These are phyloP conservation scores for Annulohypoxylon stygium DNA, from an alignment of 495 filamentous ascomycete genomes.

Conservation along the genomic window DNA sequence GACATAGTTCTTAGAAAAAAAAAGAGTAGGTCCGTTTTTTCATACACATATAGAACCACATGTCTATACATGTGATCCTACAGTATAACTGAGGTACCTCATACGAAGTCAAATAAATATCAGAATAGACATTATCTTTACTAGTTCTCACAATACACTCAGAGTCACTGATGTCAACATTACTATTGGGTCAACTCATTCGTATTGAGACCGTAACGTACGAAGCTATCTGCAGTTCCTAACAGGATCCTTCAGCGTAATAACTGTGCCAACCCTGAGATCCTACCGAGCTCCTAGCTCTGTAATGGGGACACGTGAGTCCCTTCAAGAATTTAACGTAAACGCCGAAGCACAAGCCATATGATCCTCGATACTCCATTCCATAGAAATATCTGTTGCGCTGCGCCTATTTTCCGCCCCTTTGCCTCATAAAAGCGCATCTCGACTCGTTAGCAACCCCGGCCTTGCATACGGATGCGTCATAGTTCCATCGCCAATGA, in stretches of 20 bases:
- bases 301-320: slow-evolving; percentile 11
- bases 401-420: background rate
- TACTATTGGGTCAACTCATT: slow-evolving; percentile 32
- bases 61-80: too few relatives aligned
- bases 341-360: slow-evolving; percentile 19
- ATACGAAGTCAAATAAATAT: too few relatives aligned
- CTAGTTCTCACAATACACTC: background rate
- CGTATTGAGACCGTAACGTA: slow-evolving; percentile 16
- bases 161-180: background rate
- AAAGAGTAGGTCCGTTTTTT: too few relatives aligned
- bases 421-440: background rate
- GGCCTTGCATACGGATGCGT: background rate
- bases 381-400: background rate
- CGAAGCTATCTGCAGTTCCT: slow-evolving; percentile 16
- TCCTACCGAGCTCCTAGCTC: slow-evolving; percentile 15
- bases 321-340: slow-evolving; percentile 11
- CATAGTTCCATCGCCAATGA: background rate
- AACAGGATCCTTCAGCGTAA: background rate
- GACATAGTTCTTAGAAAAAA: too few relatives aligned
- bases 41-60: too few relatives aligned
- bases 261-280: background rate
- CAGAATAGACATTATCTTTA: background rate
- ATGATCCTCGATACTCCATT: background rate
- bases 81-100: too few relatives aligned
- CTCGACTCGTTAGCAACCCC: background rate